phyloP scores from a whole-genome alignment of 305 asterid genomes.

The Fraxinus latifolia region DNA sequence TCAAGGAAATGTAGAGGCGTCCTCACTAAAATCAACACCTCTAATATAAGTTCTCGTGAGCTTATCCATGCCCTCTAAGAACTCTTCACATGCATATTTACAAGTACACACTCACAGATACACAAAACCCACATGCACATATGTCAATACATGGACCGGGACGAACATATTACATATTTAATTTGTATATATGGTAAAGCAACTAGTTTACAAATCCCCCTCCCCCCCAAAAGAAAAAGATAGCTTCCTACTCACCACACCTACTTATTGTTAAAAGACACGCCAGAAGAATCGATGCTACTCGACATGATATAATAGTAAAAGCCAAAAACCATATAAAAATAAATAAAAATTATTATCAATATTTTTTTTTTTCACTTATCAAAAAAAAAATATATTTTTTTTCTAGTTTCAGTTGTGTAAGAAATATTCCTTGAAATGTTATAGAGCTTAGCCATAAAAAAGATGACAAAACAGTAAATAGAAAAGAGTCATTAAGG shows the following conservation, averaged over 20 bases:
- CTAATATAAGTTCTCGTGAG: background rate
- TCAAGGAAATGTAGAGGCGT: background rate
- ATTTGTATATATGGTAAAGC: background rate
- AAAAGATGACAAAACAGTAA: slow-evolving; percentile 9
- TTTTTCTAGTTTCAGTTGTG: background rate
- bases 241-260: background rate
- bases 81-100: background rate
- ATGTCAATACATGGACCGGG: background rate
- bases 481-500: background rate
- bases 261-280: background rate
- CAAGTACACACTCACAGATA: background rate
- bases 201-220: background rate
- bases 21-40: background rate
- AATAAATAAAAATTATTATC: background rate
- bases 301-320: background rate
- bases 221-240: background rate
- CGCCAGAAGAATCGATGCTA: slow-evolving; percentile 6
- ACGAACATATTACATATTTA: background rate
- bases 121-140: background rate
- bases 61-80: background rate
- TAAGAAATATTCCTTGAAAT: background rate
- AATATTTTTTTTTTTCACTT: background rate
- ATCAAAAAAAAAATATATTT: background rate
- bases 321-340: background rate
- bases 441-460: background rate